Percentiles rank a stretch among this genome's conserved stretches.
phyloP scores from a whole-genome alignment of 768 basidiomycete genomes.

The Macrocybe gigantea region DNA sequence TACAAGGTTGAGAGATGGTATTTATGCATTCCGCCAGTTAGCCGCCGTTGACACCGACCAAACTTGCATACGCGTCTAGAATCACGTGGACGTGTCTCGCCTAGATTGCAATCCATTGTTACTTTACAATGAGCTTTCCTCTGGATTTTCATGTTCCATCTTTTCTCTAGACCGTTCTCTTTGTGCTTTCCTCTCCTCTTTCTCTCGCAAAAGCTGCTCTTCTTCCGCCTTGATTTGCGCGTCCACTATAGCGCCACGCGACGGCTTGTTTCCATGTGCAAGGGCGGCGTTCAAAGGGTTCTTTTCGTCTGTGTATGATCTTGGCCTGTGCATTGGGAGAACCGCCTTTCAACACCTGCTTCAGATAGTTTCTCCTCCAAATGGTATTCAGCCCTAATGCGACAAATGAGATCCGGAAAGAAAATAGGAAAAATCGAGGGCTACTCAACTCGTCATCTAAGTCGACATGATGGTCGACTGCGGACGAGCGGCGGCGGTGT shows the following conservation, averaged over 20 bases:
- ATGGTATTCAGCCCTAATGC: too few relatives aligned
- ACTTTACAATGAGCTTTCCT: background rate
- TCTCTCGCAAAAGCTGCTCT: conserved; percentile 27
- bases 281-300: background rate
- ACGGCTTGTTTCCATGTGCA: conserved; percentile 50
- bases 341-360: too few relatives aligned
- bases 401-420: background rate
- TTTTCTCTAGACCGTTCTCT: background rate
- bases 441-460: conserved; percentile 33
- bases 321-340: too few relatives aligned
- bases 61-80: conserved; percentile 5
- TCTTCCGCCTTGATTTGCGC: conserved; percentile 50
- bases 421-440: background rate
- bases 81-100: conserved; percentile 14
- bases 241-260: conserved; percentile 53
- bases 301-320: too few relatives aligned
- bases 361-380: too few relatives aligned
- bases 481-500: conserved; percentile 23
- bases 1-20: too few relatives aligned
- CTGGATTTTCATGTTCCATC: background rate
- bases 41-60: too few relatives aligned
- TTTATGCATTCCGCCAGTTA: too few relatives aligned
- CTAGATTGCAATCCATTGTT: background rate
- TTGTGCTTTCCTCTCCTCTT: conserved; percentile 30
- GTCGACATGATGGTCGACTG: conserved; percentile 29